Percentiles rank a stretch among this genome's conserved stretches.
Evolutionary conservation across 2,329 filamentous ascomycete genomes (phyloP).

Genomic region (Curvularia hawaiiensis): DNA sequence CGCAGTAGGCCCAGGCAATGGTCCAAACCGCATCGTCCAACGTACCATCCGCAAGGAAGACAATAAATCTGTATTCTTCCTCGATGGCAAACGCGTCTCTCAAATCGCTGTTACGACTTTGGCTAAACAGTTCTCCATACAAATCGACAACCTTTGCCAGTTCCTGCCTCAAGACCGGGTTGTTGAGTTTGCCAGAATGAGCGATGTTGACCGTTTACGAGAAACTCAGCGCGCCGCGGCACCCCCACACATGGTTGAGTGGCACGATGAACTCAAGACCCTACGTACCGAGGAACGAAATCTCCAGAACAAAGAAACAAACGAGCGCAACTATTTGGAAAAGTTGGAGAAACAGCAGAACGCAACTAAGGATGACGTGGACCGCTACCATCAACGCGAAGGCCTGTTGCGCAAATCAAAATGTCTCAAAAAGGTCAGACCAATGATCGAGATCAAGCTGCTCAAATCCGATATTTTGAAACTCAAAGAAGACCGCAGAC

Average conservation of each 20-base stretch:
- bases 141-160: slow-evolving; percentile 97
- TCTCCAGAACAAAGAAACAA: slow-evolving; percentile 62
- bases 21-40: slow-evolving; percentile 72
- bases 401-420: slow-evolving; percentile 66
- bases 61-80: slow-evolving; percentile 77
- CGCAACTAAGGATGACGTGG: slow-evolving; percentile 78
- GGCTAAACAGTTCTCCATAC: slow-evolving; percentile 77
- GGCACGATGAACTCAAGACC: slow-evolving; percentile 75
- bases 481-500: slow-evolving; percentile 61
- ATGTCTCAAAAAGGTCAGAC: slow-evolving; percentile 68
- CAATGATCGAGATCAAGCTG: slow-evolving; percentile 68
- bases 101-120: slow-evolving; percentile 71
- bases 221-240: slow-evolving; percentile 91
- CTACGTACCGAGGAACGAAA: slow-evolving; percentile 73
- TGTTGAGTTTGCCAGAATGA: slow-evolving; percentile 86
- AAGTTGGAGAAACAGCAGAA: slow-evolving; percentile 75
- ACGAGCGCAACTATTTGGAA: slow-evolving; percentile 66
- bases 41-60: slow-evolving; percentile 81
- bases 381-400: slow-evolving; percentile 77
- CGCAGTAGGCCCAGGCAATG: slow-evolving; percentile 62
- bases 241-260: slow-evolving; percentile 76
- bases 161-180: slow-evolving; percentile 97
- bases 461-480: slow-evolving; percentile 56
- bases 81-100: slow-evolving; percentile 68
- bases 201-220: slow-evolving; percentile 77